Evolutionary conservation across 495 filamentous ascomycete genomes (phyloP), one percentile per base, ranked within the genome.

Genomic region (Podospora anserina): DNA sequence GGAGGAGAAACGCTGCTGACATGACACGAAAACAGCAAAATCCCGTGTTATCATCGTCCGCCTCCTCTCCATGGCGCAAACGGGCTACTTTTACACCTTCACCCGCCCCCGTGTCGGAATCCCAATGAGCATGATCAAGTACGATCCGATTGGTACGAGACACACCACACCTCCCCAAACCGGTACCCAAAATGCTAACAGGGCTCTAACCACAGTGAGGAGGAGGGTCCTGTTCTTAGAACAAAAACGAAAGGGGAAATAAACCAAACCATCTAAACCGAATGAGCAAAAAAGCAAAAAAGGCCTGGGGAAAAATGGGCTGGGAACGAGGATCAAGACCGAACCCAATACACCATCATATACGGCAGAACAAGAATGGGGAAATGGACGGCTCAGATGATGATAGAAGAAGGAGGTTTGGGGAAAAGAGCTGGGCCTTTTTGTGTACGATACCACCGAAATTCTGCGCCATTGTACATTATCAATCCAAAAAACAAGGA

Each of bases 1-100:
- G 39, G 23, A 32, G 9, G 32, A 65, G 30, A 58, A 27, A 65
- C 11, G 4, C 7, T n/a, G 61, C 30, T 63, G 19, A 63, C 32
- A 19, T 32, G 23, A 6, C 2, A 39, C 34, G 34, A 44, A 32
- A 69, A 30, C 78, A 97, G 95, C 86, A 61, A 99, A 97, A 86
- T 91, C 95, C 69, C 92, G 96, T 72, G 91, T 93, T 64, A 88
- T 98, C 75, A 84, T 89, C 74, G 95, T 98, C 76, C 93, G 96
- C 76, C 90, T 99, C 65, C 84, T 99, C 79, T 97, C 93, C 65
- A 99, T 98, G 96, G 96, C 96, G 69, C 89, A 96, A 88, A 99
- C 96, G 16, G 96, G 96, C 73, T 99, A 91, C 84, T 99, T 92
- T 84, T 92, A 92, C 78, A 96, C 92, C 65, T 86, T 93, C 77